A percentile compares a stretch with the other conserved stretches of the same genome.
phyloP scores from a whole-genome alignment of 23 red algal species.

The Gracilariopsis chorda region DNA sequence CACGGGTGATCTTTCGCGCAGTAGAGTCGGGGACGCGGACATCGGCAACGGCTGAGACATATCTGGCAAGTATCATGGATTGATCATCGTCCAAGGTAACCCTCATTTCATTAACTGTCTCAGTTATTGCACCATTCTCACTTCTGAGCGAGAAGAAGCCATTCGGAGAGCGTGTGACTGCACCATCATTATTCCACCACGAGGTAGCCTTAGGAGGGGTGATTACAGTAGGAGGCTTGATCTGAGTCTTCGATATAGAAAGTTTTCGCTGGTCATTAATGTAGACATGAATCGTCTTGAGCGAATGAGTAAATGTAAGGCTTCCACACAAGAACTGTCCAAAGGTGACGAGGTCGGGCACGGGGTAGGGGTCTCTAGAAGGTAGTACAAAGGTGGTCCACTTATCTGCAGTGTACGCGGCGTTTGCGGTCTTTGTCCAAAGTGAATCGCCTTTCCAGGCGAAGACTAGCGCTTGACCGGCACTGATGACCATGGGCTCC shows the following conservation, averaged over 20 bases:
- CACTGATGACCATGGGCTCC: conserved; percentile 58
- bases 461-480: conserved; percentile 27
- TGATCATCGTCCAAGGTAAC: conserved; percentile 12
- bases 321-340: conserved; percentile 48
- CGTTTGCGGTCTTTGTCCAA: conserved; percentile 16
- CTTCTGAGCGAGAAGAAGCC: conserved; percentile 23
- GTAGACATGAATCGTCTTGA: conserved; percentile 30
- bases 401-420: background rate
- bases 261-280: conserved; percentile 19
- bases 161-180: conserved; percentile 33
- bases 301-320: conserved; percentile 60
- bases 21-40: conserved; percentile 21
- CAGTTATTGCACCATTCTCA: conserved; percentile 19
- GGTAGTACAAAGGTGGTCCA: conserved; percentile 76
- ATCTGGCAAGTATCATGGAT: conserved; percentile 3
- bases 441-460: conserved; percentile 63
- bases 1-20: conserved; percentile 40
- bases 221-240: conserved; percentile 8
- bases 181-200: conserved; percentile 53
- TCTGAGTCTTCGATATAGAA: conserved; percentile 25
- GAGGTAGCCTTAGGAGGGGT: conserved; percentile 30
- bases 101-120: conserved; percentile 14
- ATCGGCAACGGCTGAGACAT: conserved; percentile 50
- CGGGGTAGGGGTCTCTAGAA: conserved; percentile 44
- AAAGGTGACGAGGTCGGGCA: conserved; percentile 53